Conservation (phyloP, 225 moss, liverwort and hornwort genomes). For the Lunularia cruciata region DNA sequence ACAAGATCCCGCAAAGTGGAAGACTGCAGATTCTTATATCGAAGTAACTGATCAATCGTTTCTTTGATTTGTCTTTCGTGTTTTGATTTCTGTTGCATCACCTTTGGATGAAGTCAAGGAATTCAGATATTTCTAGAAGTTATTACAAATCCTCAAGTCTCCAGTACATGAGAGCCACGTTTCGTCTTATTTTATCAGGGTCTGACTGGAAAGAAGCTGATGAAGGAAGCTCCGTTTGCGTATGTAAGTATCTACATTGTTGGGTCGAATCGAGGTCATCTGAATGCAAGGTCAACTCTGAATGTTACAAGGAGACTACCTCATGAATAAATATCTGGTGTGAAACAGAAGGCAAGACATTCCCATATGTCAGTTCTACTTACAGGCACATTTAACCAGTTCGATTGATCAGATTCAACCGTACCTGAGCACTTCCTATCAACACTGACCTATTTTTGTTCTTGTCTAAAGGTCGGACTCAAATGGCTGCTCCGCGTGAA, state of each 20-base stretch:
- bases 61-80: neutral
- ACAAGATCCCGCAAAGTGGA: conserved; percentile 40
- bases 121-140: neutral
- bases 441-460: too few species aligned
- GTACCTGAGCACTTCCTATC: too few species aligned
- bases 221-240: conserved; percentile 46
- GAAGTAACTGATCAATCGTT: conserved; percentile 25
- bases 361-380: too few species aligned
- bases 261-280: too few species aligned
- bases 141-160: neutral
- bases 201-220: conserved; percentile 41
- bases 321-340: too few species aligned
- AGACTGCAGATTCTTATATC: conserved; percentile 36
- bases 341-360: too few species aligned
- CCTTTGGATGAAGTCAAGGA: neutral
- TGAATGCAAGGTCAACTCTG: too few species aligned
- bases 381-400: too few species aligned
- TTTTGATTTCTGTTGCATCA: neutral
- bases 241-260: conserved; percentile 33
- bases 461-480: conserved; percentile 30
- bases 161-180: neutral
- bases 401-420: too few species aligned
- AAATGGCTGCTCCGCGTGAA: conserved; percentile 42
- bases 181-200: conserved; percentile 30
- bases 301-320: too few species aligned